phyloP scores from a whole-genome alignment of 2,329 filamentous ascomycete genomes.

The Colletotrichum gloeosporioides region DNA sequence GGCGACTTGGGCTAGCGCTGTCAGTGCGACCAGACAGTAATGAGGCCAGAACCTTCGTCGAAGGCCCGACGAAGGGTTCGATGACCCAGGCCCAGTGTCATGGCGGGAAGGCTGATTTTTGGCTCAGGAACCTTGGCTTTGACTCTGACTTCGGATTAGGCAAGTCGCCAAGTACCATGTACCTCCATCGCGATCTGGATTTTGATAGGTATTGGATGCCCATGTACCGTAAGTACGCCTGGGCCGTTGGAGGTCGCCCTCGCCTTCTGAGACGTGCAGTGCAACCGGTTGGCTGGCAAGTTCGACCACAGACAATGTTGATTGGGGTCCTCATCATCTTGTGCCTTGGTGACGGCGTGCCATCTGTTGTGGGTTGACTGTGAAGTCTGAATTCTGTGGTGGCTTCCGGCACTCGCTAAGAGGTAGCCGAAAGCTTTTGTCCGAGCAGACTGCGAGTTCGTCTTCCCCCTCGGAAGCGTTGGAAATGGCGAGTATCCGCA shows the following conservation, averaged over 20 bases:
- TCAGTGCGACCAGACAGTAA: background rate
- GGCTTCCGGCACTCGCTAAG: background rate
- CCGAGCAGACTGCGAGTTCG: background rate
- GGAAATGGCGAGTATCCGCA: background rate
- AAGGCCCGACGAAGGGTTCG: constrained; percentile 6
- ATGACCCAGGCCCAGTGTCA: background rate
- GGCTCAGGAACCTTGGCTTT: background rate
- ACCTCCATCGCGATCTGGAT: background rate
- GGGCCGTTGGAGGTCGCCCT: background rate
- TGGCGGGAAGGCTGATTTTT: background rate
- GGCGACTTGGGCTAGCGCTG: background rate
- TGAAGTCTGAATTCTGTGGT: background rate
- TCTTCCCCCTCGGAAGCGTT: background rate
- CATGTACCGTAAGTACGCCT: background rate
- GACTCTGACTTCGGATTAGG: background rate
- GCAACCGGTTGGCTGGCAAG: background rate
- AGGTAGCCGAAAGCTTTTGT: background rate
- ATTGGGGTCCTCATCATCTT: background rate
- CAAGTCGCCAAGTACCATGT: background rate
- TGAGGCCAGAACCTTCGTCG: constrained; percentile 7
- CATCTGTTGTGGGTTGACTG: background rate
- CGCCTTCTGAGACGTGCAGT: background rate
- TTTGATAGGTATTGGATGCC: background rate
- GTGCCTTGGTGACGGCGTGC: background rate
- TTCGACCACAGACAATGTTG: background rate